These are phyloP conservation scores for Geotrichum fermentans DNA, from an alignment of 1,139 yeast species.

Conservation along the genomic window DNA sequence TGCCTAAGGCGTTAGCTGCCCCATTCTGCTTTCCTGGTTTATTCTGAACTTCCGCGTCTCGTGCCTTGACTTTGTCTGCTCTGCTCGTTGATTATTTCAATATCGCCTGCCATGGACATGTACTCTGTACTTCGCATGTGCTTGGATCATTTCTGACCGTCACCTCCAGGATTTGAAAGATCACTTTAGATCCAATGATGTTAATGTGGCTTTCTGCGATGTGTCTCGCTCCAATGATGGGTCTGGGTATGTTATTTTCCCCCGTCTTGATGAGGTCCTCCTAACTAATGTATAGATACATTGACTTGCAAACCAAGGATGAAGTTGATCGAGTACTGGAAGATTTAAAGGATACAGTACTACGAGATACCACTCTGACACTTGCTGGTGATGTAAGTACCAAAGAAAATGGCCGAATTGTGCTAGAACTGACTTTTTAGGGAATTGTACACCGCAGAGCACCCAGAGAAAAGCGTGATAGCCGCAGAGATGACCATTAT, in stretches of 20 bases:
- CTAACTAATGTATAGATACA: constrained; percentile 23
- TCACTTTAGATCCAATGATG: constrained; percentile 36
- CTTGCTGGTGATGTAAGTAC: constrained; percentile 28
- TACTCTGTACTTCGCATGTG: not conserved
- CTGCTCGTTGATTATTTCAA: constrained; percentile 14
- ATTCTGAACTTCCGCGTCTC: constrained; percentile 16
- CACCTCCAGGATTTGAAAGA: constrained; percentile 35
- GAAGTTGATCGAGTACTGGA: constrained; percentile 28
- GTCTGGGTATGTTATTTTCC: constrained; percentile 24
- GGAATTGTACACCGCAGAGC: constrained; percentile 43
- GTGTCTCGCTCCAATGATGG: constrained; percentile 35
- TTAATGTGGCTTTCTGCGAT: constrained; percentile 36
- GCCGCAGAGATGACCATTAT: constrained; percentile 22
- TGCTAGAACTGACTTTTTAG: not conserved
- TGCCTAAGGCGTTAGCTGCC: constrained; percentile 20
- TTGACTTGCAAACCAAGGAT: constrained; percentile 29
- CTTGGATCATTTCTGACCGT: constrained; percentile 9
- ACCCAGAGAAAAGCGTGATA: constrained; percentile 25
- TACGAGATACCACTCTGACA: constrained; percentile 26
- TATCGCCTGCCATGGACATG: constrained; percentile 1
- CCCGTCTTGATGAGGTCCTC: not conserved
- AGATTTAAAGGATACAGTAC: constrained; percentile 25
- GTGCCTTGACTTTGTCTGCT: constrained; percentile 3
- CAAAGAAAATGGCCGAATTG: not conserved
- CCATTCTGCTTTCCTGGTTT: constrained; percentile 11